Conservation (phyloP, 805 yeast genomes). For the Lachancea cidri region DNA sequence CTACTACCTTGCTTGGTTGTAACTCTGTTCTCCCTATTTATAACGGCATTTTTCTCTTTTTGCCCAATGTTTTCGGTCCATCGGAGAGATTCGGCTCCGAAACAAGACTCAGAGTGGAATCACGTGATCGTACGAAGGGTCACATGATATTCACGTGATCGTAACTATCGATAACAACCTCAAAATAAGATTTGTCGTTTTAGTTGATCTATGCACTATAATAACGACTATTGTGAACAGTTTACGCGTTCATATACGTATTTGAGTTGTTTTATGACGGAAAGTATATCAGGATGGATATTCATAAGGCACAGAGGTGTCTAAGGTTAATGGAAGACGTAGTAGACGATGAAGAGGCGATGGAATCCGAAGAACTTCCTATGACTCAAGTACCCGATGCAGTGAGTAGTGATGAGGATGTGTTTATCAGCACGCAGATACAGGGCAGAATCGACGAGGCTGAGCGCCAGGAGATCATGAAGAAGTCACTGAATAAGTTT, state of each 20-base stretch:
- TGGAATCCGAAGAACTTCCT: constrained; percentile 6
- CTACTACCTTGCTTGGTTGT: not conserved
- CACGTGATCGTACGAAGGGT: too few species aligned
- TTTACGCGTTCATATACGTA: too few species aligned
- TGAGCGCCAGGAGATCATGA: constrained; percentile 17
- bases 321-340: constrained; percentile 15
- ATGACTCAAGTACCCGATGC: constrained; percentile 10
- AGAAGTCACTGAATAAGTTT: constrained; percentile 17
- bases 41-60: not conserved
- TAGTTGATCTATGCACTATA: too few species aligned
- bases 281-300: constrained; percentile 18
- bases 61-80: not conserved
- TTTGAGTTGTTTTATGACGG: not conserved
- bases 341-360: constrained; percentile 3
- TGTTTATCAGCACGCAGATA: constrained; percentile 30
- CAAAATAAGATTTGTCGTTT: too few species aligned
- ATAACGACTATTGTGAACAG: too few species aligned
- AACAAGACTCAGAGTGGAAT: not conserved
- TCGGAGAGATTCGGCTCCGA: constrained; percentile 1
- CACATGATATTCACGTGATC: too few species aligned
- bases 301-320: constrained; percentile 24
- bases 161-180: too few species aligned
- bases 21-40: not conserved
- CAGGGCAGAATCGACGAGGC: constrained; percentile 29
- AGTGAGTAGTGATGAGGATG: constrained; percentile 6